Base-by-base conservation (phyloP, 78 protist genomes). In the Chrysochromulina tobinii region DNA sequence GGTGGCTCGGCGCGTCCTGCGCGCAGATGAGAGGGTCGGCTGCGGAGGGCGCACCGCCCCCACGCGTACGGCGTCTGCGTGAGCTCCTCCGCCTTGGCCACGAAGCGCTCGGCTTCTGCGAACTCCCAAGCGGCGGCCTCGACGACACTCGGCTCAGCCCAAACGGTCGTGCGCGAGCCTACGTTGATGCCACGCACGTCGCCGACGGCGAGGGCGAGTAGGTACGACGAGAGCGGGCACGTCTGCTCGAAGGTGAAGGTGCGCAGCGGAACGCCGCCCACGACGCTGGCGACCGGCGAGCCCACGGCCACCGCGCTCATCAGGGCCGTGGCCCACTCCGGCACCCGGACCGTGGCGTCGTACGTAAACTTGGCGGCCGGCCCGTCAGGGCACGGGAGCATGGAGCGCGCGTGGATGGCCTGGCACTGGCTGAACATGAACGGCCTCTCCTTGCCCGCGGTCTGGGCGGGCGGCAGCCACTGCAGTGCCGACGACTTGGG, bases 321-420 rank as follows among this genome's bases (percentile, higher is more conserved):
- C 48, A 92, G 72, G 48, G 91, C 94, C 3, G 88, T 81, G 27
- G 90, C 85, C 84, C 89, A 73, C 38, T 2, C 23, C 12, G 92
- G 93, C 5, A 68, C 92, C 5, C 83, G 3, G 15, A 88, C 67
- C 61, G 27, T 5, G 21, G 91, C 94, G 25, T 53, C n/a, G 81
- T 86, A 87, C 57, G 92, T 48, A 68, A 66, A 77, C 93, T 91
- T 91, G 38, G 68, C 81, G 20, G 54, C 5, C 6, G 93, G 93
- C 15, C 85, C 3, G 85, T 91, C 93, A 11, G 53, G 81, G 91
- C 95, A 93, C 12, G 95, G 95, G 20, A 93, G 58, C 53, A 85
- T 64, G 5, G 95, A 64, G n/a, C 95, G 95, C 51, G 93, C 95
- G 61, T 90, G 93, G 88, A 93, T 93, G n/a, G 95, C 93, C 93